Base-by-base conservation (phyloP, 2,329 filamentous ascomycete genomes). In the Juglanconis sp. region DNA sequence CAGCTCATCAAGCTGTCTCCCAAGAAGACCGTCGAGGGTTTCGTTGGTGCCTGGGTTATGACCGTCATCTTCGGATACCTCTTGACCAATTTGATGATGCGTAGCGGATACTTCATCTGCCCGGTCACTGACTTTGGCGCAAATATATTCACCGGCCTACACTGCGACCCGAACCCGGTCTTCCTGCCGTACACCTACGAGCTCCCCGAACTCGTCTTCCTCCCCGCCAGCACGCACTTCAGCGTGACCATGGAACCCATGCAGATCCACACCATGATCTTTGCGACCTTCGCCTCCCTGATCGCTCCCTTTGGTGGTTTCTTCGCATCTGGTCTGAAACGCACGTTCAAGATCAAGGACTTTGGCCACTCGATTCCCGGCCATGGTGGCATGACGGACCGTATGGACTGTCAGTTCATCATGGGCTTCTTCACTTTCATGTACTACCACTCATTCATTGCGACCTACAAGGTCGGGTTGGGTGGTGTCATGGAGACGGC, bases 371-470 rank as follows among this genome's bases (percentile, higher is more conserved):
- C 92, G 1, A 99, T 99, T 68, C 95, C 95, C 1, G 95, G 95
- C 30, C 95, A 99, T 70, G 95, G 95, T 63, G 95, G 95, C 68
- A 98, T 99, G 79, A 99, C 95, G 15, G 95, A 99, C 73, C 90
- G 95, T 64, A 98, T 99, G 94, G 95, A 99, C 73, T 99, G 95
- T 74, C 95, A 99, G 73, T 99, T 99, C 78, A 98, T 98, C 79
- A 99, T 99, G 95, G 95, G 95, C 8, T 95, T 96, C 76, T 98
- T 99, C 70, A 87, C 94, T 15, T 98, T 92, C 79, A 93, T 99
- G 84, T 99, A 99, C 78, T 99, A 96, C 77, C 93, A 97, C 74
- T 95, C 90, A 70, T 99, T 99, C 74, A 94, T 99, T 70, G 93
- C 93, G 4, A 82, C 92, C 6, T 87, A 96, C 80, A 92, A 94